phyloP scores from a whole-genome alignment of 1,139 yeast genomes.

The Lizanozyma gosingica region DNA sequence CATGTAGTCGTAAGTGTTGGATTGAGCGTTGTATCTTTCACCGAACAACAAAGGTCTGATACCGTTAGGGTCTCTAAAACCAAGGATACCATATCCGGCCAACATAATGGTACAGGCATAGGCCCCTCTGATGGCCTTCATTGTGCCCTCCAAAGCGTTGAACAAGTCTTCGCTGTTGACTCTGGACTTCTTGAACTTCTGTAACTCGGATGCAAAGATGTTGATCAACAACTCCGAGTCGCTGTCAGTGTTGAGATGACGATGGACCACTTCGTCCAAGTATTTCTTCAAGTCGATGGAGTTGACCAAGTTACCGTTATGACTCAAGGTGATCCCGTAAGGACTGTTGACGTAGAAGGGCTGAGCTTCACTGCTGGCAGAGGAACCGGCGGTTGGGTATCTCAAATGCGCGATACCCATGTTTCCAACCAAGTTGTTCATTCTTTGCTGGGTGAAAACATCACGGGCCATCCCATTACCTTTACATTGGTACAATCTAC shows the following conservation, averaged over 20 bases:
- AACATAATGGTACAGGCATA: constrained; percentile 92
- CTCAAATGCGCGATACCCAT: constrained; percentile 95
- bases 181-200: constrained; percentile 85
- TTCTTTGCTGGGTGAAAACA: constrained; percentile 79
- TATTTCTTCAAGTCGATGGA: constrained; percentile 66
- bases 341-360: constrained; percentile 98
- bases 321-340: constrained; percentile 82
- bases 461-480: constrained; percentile 99
- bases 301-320: constrained; percentile 92
- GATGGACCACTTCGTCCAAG: constrained; percentile 89
- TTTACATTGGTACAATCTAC: constrained; percentile 92
- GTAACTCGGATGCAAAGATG: constrained; percentile 86
- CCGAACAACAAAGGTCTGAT: constrained; percentile 88
- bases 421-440: constrained; percentile 76
- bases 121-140: constrained; percentile 79
- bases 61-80: constrained; percentile 96
- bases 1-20: constrained; percentile 87
- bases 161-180: constrained; percentile 87
- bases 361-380: constrained; percentile 95
- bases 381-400: constrained; percentile 98
- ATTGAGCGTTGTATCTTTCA: constrained; percentile 49
- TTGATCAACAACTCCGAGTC: constrained; percentile 88
- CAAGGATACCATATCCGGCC: constrained; percentile 93
- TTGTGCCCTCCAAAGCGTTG: constrained; percentile 76
- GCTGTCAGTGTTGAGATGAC: constrained; percentile 94